Conservation (phyloP, 1,139 yeast genomes). For the Scheffersomyces titani region DNA sequence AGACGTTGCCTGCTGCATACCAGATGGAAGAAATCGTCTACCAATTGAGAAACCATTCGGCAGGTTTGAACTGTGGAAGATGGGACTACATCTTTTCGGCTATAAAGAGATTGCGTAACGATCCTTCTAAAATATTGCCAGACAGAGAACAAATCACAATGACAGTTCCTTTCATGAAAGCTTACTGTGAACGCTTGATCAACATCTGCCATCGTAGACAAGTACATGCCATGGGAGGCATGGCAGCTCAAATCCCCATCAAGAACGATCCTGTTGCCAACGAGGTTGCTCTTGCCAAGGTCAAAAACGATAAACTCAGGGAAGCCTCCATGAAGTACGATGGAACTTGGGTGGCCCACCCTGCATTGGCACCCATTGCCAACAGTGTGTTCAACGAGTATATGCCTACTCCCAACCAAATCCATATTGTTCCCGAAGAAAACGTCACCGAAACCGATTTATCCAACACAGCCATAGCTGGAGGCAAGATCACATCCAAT, state of each 20-base stretch:
- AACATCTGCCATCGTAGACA: slow-evolving; percentile 74
- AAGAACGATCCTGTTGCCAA: slow-evolving; percentile 67
- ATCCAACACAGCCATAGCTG: slow-evolving; percentile 13
- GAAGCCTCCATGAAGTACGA: slow-evolving; percentile 20
- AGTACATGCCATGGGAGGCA: slow-evolving; percentile 82
- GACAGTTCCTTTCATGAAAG: slow-evolving; percentile 74
- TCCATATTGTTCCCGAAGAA: slow-evolving; percentile 13
- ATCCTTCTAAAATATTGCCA: slow-evolving; percentile 64
- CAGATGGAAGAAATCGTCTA: slow-evolving; percentile 82
- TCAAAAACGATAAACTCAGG: slow-evolving; percentile 62
- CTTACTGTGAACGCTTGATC: slow-evolving; percentile 67
- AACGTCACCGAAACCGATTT: slow-evolving; percentile 12
- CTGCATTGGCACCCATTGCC: slow-evolving; percentile 19
- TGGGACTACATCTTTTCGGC: slow-evolving; percentile 82
- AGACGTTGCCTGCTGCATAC: slow-evolving; percentile 75
- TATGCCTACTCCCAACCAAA: slow-evolving; percentile 21
- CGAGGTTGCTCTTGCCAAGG: slow-evolving; percentile 68
- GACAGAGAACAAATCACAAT: slow-evolving; percentile 75
- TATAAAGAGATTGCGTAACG: slow-evolving; percentile 67
- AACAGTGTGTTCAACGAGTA: slow-evolving; percentile 15
- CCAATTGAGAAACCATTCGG: slow-evolving; percentile 72
- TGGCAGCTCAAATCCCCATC: slow-evolving; percentile 84
- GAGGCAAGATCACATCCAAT: slow-evolving; percentile 11
- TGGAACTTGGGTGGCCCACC: slow-evolving; percentile 23
- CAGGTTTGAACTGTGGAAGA: slow-evolving; percentile 80